Conservation (phyloP, 139 green algal genomes). For the Chlorella sorokiniana region DNA sequence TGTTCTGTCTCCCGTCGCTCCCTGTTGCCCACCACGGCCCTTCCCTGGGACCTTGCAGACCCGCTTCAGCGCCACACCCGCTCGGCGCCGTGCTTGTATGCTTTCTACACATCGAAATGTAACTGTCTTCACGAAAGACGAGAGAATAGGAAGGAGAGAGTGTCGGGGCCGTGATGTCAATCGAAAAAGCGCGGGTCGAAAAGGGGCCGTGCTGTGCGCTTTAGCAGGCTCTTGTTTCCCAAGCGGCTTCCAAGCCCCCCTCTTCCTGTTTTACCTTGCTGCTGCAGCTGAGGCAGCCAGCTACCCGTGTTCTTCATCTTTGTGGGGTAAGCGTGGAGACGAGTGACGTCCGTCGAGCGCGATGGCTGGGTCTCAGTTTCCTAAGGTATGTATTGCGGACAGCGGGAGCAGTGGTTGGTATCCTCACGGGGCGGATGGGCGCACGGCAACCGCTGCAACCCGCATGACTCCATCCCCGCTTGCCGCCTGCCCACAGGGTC, state of each 20-base stretch:
- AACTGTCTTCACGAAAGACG: background rate
- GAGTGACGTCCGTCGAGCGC: background rate
- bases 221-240: too few species aligned
- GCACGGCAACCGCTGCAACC: background rate
- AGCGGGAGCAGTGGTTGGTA: background rate
- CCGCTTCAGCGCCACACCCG: too few species aligned
- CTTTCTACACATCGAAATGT: background rate
- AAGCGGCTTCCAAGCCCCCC: too few species aligned
- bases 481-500: conserved; percentile 29
- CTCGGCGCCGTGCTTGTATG: background rate
- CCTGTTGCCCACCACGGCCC: too few species aligned
- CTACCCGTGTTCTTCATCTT: background rate
- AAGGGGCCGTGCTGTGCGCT: too few species aligned
- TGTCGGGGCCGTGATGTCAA: too few species aligned
- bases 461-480: background rate
- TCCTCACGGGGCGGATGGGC: background rate
- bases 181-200: too few species aligned
- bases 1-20: too few species aligned
- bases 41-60: too few species aligned
- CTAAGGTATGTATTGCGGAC: background rate
- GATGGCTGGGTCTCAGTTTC: conserved; percentile 18
- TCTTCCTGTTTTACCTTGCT: background rate
- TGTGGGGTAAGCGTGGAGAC: background rate
- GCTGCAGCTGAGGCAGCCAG: conserved; percentile 1
- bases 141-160: too few species aligned